phyloP scores from a whole-genome alignment of 108 stramenopile genomes.

The Mayamaea pseudoterrestris region DNA sequence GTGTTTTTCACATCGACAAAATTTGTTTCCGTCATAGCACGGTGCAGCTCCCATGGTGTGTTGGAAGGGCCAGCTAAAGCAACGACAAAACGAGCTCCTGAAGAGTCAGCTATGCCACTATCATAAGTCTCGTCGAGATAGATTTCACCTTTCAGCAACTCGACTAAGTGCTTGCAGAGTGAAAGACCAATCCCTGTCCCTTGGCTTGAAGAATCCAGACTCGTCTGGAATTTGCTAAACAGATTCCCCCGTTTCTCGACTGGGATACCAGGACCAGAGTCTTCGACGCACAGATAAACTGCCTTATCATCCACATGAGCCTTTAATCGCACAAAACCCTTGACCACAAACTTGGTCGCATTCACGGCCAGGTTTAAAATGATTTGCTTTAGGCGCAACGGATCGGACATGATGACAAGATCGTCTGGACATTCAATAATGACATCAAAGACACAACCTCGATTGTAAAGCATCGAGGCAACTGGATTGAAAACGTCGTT shows the following conservation, averaged over 20 bases:
- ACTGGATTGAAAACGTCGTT: constrained; percentile 36
- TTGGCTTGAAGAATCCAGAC: constrained; percentile 17
- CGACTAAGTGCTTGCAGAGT: constrained; percentile 33
- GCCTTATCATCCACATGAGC: constrained; percentile 14
- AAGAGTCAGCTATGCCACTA: constrained; percentile 4
- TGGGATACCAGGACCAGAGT: constrained; percentile 33
- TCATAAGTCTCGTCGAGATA: constrained; percentile 18
- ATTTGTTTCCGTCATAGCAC: not conserved
- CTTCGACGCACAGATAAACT: constrained; percentile 13
- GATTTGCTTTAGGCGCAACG: constrained; percentile 38
- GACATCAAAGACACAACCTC: constrained; percentile 10
- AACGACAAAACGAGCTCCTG: constrained; percentile 8
- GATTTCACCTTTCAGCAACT: constrained; percentile 40
- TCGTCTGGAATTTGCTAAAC: constrained; percentile 28
- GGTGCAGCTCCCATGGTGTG: not conserved
- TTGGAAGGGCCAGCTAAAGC: not conserved
- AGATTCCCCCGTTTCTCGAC: constrained; percentile 12
- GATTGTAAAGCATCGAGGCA: constrained; percentile 16
- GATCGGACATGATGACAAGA: constrained; percentile 29
- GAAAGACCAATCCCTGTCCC: constrained; percentile 32
- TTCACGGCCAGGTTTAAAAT: constrained; percentile 35
- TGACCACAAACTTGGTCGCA: constrained; percentile 30
- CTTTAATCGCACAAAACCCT: constrained; percentile 36
- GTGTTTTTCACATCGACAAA: not conserved
- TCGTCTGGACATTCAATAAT: constrained; percentile 23